These are phyloP conservation scores for Cladophialophora yegresii DNA, from an alignment of 2,329 filamentous ascomycete genomes.

Conservation along the genomic window DNA sequence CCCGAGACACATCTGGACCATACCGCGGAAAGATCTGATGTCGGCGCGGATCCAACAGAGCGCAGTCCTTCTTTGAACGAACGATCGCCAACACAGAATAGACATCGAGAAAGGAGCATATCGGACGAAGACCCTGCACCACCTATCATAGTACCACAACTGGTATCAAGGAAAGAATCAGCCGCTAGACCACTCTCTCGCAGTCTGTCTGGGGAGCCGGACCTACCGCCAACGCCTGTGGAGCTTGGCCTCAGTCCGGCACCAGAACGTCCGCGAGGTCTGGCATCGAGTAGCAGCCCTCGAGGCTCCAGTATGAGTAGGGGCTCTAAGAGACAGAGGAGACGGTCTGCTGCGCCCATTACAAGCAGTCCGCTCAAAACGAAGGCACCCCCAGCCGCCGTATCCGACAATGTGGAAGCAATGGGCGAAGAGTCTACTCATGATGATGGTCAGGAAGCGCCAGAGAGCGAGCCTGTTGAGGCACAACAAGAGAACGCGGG, in stretches of 20 bases:
- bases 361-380: conserved; percentile 37
- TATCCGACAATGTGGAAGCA: conserved; percentile 4
- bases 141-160: conserved; percentile 26
- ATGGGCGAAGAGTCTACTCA: not conserved
- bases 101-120: not conserved
- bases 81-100: not conserved
- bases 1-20: not conserved
- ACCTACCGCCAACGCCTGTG: conserved; percentile 36
- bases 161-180: conserved; percentile 25
- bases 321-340: conserved; percentile 26
- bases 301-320: conserved; percentile 28
- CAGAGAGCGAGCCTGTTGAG: conserved; percentile 23
- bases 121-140: conserved; percentile 10
- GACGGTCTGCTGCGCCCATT: conserved; percentile 7
- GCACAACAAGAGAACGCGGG: conserved; percentile 16
- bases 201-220: conserved; percentile 26
- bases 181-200: conserved; percentile 2
- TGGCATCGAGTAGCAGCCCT: conserved; percentile 35
- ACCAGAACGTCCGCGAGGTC: conserved; percentile 34
- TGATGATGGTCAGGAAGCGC: conserved; percentile 19
- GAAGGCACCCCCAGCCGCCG: conserved; percentile 12
- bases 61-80: conserved; percentile 11
- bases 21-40: not conserved
- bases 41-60: not conserved
- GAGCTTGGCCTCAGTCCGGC: conserved; percentile 30